These are phyloP conservation scores for Xylariaceae sp. DNA, from an alignment of 2,329 filamentous ascomycete genomes.

Conservation along the genomic window DNA sequence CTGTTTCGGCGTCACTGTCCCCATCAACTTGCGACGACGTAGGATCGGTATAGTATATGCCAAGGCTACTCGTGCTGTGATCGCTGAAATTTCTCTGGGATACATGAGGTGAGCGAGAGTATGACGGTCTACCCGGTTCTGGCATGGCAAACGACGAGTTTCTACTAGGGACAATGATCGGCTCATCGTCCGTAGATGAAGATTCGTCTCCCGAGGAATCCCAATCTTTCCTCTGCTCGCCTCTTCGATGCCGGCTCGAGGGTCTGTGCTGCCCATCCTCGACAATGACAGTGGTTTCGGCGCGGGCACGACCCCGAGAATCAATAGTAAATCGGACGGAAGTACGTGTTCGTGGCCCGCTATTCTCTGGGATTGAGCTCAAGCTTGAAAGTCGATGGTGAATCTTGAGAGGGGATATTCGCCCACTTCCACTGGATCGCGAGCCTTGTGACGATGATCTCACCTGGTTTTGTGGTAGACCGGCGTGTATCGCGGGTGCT, in stretches of 20 bases:
- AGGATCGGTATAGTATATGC: constrained; percentile 35
- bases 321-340: constrained; percentile 63
- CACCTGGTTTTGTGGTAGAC: constrained; percentile 19
- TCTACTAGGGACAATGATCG: constrained; percentile 60
- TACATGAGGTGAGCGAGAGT: constrained; percentile 42
- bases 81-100: constrained; percentile 48
- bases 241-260: constrained; percentile 18
- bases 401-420: constrained; percentile 51
- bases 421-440: constrained; percentile 43
- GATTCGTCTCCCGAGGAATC: constrained; percentile 48
- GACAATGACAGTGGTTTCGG: constrained; percentile 48
- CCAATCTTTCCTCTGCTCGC: constrained; percentile 33
- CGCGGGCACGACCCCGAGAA: constrained; percentile 54
- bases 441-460: constrained; percentile 35
- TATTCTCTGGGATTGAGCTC: constrained; percentile 55
- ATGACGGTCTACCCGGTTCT: constrained; percentile 46
- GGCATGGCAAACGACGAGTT: constrained; percentile 56
- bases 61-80: constrained; percentile 42
- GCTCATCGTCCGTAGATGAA: constrained; percentile 61
- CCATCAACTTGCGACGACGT: constrained; percentile 33
- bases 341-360: constrained; percentile 44
- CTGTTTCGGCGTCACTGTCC: constrained; percentile 59
- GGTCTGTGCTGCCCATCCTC: constrained; percentile 25
- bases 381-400: constrained; percentile 50
- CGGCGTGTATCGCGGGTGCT: constrained; percentile 42